Conservation (phyloP, 495 filamentous ascomycete species). For the Durotheca rogersii region DNA sequence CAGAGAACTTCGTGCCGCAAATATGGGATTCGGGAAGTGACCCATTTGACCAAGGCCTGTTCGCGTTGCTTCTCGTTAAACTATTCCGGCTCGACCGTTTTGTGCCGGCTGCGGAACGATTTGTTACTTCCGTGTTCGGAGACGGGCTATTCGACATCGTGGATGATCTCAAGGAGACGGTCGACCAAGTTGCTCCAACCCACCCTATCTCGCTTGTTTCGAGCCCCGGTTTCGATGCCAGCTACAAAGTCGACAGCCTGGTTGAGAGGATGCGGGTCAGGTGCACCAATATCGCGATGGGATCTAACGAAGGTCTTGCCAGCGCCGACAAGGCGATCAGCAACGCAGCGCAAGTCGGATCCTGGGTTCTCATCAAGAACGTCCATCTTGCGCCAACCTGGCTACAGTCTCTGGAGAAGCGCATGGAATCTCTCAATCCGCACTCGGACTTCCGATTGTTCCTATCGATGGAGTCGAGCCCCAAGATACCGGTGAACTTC, state of each 20-base stretch:
- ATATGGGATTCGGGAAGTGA: conserved; percentile 68
- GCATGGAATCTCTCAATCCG: conserved; percentile 91
- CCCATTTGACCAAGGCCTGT: conserved; percentile 72
- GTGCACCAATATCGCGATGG: conserved; percentile 98
- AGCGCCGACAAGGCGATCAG: conserved; percentile 93
- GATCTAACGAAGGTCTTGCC: conserved; percentile 88
- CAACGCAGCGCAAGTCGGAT: conserved; percentile 88
- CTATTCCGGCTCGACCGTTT: conserved; percentile 94
- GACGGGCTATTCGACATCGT: conserved; percentile 73
- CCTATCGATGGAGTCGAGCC: conserved; percentile 95
- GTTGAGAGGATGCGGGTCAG: conserved; percentile 77
- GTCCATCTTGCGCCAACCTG: conserved; percentile 94
- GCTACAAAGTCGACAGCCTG: conserved; percentile 95
- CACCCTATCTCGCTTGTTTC: conserved; percentile 90
- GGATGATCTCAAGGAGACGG: conserved; percentile 81
- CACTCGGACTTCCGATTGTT: conserved; percentile 93
- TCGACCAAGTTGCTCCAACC: conserved; percentile 78
- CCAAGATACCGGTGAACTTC: conserved; percentile 95
- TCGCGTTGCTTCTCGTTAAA: conserved; percentile 84
- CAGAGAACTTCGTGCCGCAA: conserved; percentile 80
- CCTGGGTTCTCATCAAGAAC: conserved; percentile 98
- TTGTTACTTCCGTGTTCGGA: conserved; percentile 90
- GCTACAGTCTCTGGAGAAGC: conserved; percentile 96
- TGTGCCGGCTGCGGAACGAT: conserved; percentile 85
- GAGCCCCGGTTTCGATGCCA: conserved; percentile 94